Conservation (phyloP, 371 early-diverging fungal genomes). For the Syncephalastrum racemosum region DNA sequence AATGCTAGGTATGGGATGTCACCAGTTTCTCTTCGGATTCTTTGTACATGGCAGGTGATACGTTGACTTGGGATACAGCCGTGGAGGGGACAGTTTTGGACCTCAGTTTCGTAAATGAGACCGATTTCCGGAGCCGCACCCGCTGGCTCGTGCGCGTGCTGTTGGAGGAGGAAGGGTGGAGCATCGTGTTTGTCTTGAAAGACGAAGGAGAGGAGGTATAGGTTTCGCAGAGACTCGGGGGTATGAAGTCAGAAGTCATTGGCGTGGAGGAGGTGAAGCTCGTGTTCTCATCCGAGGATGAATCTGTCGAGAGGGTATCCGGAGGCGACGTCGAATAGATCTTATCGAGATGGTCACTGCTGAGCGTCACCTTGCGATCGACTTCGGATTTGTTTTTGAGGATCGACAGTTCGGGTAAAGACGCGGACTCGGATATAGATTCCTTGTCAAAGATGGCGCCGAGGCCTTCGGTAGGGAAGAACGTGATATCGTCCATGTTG, state of each 20-base stretch:
- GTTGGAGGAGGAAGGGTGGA: not conserved
- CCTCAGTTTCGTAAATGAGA: slow-evolving; percentile 14
- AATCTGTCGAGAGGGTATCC: too few relatives aligned
- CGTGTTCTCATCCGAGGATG: too few relatives aligned
- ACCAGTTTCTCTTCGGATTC: slow-evolving; percentile 1
- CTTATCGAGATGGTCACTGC: slow-evolving; percentile 1
- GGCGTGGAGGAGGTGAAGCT: not conserved
- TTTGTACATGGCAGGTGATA: slow-evolving; percentile 17
- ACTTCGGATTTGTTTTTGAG: not conserved
- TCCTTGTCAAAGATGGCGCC: slow-evolving; percentile 55
- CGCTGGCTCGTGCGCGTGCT: slow-evolving; percentile 1
- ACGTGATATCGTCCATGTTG: slow-evolving; percentile 88
- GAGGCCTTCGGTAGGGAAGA: slow-evolving; percentile 68
- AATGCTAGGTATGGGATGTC: slow-evolving; percentile 5
- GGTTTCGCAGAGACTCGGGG: slow-evolving; percentile 1
- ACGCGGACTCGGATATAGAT: not conserved
- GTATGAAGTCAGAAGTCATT: slow-evolving; percentile 1
- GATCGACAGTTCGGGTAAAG: not conserved
- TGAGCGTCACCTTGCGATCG: slow-evolving; percentile 1
- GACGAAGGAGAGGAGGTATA: not conserved
- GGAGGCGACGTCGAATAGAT: not conserved
- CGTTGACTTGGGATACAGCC: slow-evolving; percentile 24
- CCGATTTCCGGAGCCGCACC: slow-evolving; percentile 17
- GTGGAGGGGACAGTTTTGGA: slow-evolving; percentile 23
- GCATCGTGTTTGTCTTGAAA: not conserved